Percentiles rank a stretch among this genome's conserved stretches.
These are phyloP conservation scores for Aphanomyces cochlioides DNA, from an alignment of 352 stramenopile species.

Conservation along the genomic window DNA sequence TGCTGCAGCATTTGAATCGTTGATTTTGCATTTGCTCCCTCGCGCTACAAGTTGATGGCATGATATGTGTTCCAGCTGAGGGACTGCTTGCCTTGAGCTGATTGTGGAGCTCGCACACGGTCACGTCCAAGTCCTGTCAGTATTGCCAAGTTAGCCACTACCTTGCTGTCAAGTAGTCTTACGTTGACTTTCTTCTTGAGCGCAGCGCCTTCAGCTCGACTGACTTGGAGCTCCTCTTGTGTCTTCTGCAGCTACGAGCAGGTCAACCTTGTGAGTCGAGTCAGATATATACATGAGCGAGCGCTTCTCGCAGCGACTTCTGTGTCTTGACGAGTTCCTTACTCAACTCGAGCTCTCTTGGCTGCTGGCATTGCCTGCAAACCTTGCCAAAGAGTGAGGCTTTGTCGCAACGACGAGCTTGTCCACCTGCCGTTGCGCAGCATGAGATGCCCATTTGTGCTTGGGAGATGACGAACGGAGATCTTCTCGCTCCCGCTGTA, in stretches of 20 bases:
- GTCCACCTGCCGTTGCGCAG: background rate
- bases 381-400: conserved; percentile 21
- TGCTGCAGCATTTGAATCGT: conserved; percentile 37
- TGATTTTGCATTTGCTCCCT: conserved; percentile 3
- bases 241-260: conserved; percentile 10
- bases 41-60: conserved; percentile 1
- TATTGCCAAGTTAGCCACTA: conserved; percentile 12
- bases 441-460: background rate
- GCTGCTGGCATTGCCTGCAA: conserved; percentile 38
- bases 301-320: conserved; percentile 30
- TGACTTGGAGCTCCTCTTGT: conserved; percentile 45
- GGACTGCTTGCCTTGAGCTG: conserved; percentile 30
- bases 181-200: conserved; percentile 59
- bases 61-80: background rate
- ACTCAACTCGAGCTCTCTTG: conserved; percentile 37
- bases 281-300: conserved; percentile 31
- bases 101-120: conserved; percentile 20
- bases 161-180: conserved; percentile 40
- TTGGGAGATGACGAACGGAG: background rate
- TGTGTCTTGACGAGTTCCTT: conserved; percentile 39
- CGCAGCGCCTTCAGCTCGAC: conserved; percentile 42
- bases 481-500: conserved; percentile 13
- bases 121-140: conserved; percentile 34
- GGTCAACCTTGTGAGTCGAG: background rate
- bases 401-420: background rate